These are phyloP conservation scores for Euphorbia corollata DNA, from an alignment of 441 rosid genomes.

Conservation along the genomic window DNA sequence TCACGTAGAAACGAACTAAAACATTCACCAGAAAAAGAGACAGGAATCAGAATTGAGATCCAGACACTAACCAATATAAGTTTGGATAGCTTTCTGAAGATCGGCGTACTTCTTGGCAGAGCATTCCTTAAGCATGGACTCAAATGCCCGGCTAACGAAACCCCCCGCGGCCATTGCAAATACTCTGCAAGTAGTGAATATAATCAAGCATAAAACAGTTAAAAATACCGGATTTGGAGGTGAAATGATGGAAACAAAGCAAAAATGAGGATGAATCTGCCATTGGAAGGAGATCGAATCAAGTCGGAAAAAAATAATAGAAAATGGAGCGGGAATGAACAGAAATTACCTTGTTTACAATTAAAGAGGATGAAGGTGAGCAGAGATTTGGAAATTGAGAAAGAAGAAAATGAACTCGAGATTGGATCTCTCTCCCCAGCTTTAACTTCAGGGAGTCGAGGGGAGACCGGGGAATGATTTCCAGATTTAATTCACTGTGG, in stretches of 20 bases:
- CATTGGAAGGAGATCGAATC: slow-evolving; percentile 8
- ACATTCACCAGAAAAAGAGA: background rate
- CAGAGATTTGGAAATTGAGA: slow-evolving; percentile 27
- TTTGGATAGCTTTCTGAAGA: slow-evolving; percentile 77
- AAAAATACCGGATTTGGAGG: background rate
- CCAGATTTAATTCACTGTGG: slow-evolving; percentile 16
- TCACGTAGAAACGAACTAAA: background rate
- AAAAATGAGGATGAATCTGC: background rate
- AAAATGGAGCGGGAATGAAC: background rate
- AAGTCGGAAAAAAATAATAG: background rate
- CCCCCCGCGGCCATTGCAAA: slow-evolving; percentile 91
- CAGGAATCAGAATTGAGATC: background rate
- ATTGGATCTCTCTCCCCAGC: background rate
- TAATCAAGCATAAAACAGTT: background rate
- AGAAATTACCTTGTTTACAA: background rate
- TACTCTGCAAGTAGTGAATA: background rate
- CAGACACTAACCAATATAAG: slow-evolving; percentile 56
- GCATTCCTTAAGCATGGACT: slow-evolving; percentile 93
- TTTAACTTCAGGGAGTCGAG: slow-evolving; percentile 7
- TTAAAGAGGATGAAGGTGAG: background rate
- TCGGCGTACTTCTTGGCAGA: slow-evolving; percentile 73
- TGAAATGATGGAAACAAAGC: background rate
- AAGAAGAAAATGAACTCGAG: slow-evolving; percentile 7
- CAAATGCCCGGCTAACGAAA: slow-evolving; percentile 84
- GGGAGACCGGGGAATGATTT: background rate